Conservation (phyloP, 2,329 filamentous ascomycete species). For the Sporothrix pallida region DNA sequence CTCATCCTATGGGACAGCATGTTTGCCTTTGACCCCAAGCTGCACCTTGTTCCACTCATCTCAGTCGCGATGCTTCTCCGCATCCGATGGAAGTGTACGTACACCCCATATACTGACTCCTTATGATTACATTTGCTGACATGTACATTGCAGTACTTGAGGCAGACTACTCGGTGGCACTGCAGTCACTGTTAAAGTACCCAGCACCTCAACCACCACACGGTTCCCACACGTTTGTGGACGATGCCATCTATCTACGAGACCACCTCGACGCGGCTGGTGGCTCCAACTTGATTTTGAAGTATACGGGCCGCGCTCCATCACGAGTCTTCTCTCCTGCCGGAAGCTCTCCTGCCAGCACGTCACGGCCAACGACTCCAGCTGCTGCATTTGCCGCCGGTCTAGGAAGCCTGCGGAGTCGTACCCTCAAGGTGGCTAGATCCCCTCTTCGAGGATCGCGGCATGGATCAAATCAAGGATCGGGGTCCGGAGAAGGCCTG, state of each 20-base stretch:
- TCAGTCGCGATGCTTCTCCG: slow-evolving; percentile 92
- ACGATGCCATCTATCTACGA: slow-evolving; percentile 79
- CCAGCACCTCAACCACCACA: slow-evolving; percentile 67
- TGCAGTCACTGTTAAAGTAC: slow-evolving; percentile 84
- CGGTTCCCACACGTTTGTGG: slow-evolving; percentile 78
- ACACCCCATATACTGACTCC: background rate
- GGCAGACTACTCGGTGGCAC: slow-evolving; percentile 83
- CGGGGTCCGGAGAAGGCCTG: background rate
- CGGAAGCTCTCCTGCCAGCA: slow-evolving; percentile 31
- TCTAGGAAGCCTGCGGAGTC: slow-evolving; percentile 49
- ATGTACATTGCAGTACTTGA: slow-evolving; percentile 66
- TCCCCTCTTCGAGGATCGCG: slow-evolving; percentile 49
- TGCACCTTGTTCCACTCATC: slow-evolving; percentile 86
- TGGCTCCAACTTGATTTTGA: slow-evolving; percentile 69
- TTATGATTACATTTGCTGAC: slow-evolving; percentile 5
- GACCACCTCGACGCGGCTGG: slow-evolving; percentile 67
- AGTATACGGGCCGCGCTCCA: slow-evolving; percentile 66
- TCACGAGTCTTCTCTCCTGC: slow-evolving; percentile 22
- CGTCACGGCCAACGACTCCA: slow-evolving; percentile 39
- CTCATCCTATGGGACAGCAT: slow-evolving; percentile 88
- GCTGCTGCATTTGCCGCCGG: slow-evolving; percentile 33
- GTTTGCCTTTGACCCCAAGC: slow-evolving; percentile 80
- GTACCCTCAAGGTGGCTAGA: slow-evolving; percentile 48
- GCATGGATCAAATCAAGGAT: background rate
- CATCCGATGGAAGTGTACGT: slow-evolving; percentile 85